These are phyloP conservation scores for Fusarium albidum DNA, from an alignment of 2,329 filamentous ascomycete species.

Conservation along the genomic window DNA sequence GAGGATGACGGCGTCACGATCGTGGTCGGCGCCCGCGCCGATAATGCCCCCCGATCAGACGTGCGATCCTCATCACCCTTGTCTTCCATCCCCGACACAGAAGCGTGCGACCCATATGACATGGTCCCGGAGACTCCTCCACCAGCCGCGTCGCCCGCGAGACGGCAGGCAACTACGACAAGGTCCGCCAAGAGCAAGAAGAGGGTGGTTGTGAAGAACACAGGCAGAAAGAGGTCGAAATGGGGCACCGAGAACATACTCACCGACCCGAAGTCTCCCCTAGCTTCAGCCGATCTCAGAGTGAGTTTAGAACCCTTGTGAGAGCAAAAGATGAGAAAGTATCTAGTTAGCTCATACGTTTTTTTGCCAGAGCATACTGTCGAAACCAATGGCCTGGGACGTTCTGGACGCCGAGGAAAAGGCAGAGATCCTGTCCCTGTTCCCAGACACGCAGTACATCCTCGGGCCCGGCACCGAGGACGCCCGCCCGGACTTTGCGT, in stretches of 20 bases:
- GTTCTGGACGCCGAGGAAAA: slow-evolving; percentile 45
- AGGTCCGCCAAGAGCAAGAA: slow-evolving; percentile 33
- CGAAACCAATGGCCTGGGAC: slow-evolving; percentile 50
- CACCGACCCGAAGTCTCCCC: slow-evolving; percentile 48
- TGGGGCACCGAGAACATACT: slow-evolving; percentile 49
- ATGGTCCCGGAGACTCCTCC: slow-evolving; percentile 10
- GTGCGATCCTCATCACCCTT: slow-evolving; percentile 22
- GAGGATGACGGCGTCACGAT: slow-evolving; percentile 3
- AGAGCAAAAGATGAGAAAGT: too few species aligned
- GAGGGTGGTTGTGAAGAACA: slow-evolving; percentile 34
- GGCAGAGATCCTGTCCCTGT: slow-evolving; percentile 48
- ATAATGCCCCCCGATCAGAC: background rate
- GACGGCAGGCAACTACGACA: slow-evolving; percentile 6
- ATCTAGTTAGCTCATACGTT: background rate
- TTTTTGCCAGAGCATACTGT: slow-evolving; percentile 50
- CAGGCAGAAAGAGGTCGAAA: slow-evolving; percentile 43
- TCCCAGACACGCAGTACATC: slow-evolving; percentile 51
- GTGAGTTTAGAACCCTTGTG: too few species aligned
- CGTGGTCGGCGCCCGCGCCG: background rate
- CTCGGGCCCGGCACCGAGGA: slow-evolving; percentile 44
- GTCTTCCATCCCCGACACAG: slow-evolving; percentile 14
- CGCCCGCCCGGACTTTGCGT: slow-evolving; percentile 51
- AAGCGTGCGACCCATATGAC: slow-evolving; percentile 5
- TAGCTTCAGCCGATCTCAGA: slow-evolving; percentile 49
- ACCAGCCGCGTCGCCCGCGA: slow-evolving; percentile 20